These are phyloP conservation scores for Aspergillus ibericus DNA, from an alignment of 2,329 filamentous ascomycete genomes.

Conservation along the genomic window DNA sequence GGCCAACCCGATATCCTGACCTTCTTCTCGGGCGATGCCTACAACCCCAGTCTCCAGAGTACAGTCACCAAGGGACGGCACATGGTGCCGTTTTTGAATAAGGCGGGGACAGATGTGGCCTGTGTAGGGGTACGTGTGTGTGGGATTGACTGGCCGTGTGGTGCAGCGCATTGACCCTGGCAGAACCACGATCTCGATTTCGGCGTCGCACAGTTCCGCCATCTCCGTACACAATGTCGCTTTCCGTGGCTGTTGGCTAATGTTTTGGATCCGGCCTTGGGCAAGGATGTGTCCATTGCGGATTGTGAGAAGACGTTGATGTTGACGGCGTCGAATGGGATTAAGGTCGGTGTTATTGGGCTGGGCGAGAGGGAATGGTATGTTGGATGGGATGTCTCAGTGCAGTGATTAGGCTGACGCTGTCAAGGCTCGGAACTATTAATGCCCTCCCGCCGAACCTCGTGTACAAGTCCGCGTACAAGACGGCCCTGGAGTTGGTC, in stretches of 20 bases:
- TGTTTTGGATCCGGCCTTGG: constrained; percentile 78
- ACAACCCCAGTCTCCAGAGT: constrained; percentile 86
- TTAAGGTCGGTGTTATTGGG: constrained; percentile 83
- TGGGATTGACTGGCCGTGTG: neutral
- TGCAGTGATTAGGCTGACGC: constrained; percentile 2
- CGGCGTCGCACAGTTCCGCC: constrained; percentile 75
- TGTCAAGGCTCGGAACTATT: constrained; percentile 70
- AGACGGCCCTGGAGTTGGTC: constrained; percentile 73
- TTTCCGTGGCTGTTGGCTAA: constrained; percentile 93
- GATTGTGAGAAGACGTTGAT: constrained; percentile 74
- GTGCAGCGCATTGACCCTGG: constrained; percentile 11
- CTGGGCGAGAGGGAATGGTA: constrained; percentile 82
- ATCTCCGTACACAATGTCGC: constrained; percentile 70
- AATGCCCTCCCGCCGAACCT: constrained; percentile 80
- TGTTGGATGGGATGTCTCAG: constrained; percentile 4
- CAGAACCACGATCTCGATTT: constrained; percentile 93
- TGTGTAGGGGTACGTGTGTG: constrained; percentile 69
- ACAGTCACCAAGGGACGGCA: constrained; percentile 86
- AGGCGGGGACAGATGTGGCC: constrained; percentile 73
- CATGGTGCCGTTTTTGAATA: constrained; percentile 84
- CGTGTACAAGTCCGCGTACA: constrained; percentile 75
- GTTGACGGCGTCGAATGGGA: constrained; percentile 75
- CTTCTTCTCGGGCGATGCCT: constrained; percentile 88
- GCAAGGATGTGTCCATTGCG: constrained; percentile 71
- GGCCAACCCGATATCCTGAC: constrained; percentile 68